A percentile compares a stretch with the other conserved stretches of the same genome.
These are phyloP conservation scores for Fusarium keratoplasticum DNA, from an alignment of 2,329 filamentous ascomycete species.

Conservation along the genomic window DNA sequence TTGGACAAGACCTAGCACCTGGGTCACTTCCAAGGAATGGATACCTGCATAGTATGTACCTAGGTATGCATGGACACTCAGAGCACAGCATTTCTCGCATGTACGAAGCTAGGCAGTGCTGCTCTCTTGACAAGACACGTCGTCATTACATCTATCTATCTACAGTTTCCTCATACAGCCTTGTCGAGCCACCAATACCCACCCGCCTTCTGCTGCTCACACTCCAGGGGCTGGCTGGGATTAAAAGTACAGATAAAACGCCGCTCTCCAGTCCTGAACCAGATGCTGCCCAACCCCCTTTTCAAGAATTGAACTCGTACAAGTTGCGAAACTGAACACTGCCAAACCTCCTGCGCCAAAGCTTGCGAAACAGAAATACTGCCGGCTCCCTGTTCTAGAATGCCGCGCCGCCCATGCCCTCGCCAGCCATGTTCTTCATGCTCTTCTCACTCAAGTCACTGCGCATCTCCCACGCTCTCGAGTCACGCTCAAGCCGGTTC, in stretches of 20 bases:
- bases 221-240: constrained; percentile 5
- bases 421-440: constrained; percentile 67
- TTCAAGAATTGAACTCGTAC: constrained; percentile 1
- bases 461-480: constrained; percentile 64
- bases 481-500: constrained; percentile 67
- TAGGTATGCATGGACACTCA: neutral
- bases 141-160: constrained; percentile 20
- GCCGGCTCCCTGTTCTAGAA: constrained; percentile 53
- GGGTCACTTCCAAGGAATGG: neutral
- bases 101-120: neutral
- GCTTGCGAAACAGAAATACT: neutral
- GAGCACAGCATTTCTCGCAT: neutral
- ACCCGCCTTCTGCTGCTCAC: constrained; percentile 4
- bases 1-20: neutral
- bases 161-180: constrained; percentile 8
- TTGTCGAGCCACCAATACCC: constrained; percentile 1
- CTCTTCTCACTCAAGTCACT: constrained; percentile 68
- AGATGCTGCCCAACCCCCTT: neutral
- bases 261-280: constrained; percentile 10
- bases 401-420: constrained; percentile 65
- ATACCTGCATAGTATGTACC: neutral
- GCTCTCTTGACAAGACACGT: neutral
- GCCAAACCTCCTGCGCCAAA: constrained; percentile 18
- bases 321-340: constrained; percentile 13
- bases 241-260: constrained; percentile 8